Percentiles rank a stretch among this genome's conserved stretches.
Evolutionary conservation across 1,284 basidiomycete genomes (phyloP).

Genomic region (Cryptococcus maquisensis): DNA sequence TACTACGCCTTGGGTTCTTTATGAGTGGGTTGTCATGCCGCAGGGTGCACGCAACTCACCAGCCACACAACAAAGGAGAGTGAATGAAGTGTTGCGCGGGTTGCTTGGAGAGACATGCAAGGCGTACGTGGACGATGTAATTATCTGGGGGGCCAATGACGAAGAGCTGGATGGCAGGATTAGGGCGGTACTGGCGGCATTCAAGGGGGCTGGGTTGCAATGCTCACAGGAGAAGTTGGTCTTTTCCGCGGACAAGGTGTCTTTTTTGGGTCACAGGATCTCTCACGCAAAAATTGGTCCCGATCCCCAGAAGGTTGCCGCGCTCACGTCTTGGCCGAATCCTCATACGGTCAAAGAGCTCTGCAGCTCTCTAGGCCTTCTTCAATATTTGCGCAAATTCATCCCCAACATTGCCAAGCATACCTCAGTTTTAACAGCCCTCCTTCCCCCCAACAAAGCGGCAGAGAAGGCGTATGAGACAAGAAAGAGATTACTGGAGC

Average conservation of each 20-base stretch:
- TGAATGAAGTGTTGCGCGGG: not conserved
- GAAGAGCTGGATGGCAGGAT: not conserved
- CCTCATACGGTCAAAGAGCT: not conserved
- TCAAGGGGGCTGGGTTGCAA: not conserved
- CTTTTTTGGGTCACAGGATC: not conserved
- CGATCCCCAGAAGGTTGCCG: not conserved
- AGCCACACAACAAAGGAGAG: not conserved
- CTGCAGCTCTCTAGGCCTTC: not conserved
- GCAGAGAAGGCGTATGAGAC: too few relatives aligned
- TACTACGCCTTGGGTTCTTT: not conserved
- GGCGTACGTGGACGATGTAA: not conserved
- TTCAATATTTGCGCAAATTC: not conserved
- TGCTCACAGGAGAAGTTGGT: not conserved
- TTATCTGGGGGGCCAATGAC: not conserved
- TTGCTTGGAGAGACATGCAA: not conserved
- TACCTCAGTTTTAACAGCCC: too few relatives aligned
- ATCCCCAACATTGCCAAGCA: too few relatives aligned
- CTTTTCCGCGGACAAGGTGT: not conserved
- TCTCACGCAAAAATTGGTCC: not conserved
- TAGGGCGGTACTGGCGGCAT: not conserved
- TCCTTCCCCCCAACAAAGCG: too few relatives aligned
- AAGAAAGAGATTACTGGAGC: too few relatives aligned
- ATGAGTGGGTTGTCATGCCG: not conserved
- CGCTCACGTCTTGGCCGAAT: not conserved
- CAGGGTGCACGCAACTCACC: not conserved